Evolutionary conservation across 495 filamentous ascomycete species (phyloP), one percentile per base, ranked within the genome.

Genomic region (Podospora pseudocomata): DNA sequence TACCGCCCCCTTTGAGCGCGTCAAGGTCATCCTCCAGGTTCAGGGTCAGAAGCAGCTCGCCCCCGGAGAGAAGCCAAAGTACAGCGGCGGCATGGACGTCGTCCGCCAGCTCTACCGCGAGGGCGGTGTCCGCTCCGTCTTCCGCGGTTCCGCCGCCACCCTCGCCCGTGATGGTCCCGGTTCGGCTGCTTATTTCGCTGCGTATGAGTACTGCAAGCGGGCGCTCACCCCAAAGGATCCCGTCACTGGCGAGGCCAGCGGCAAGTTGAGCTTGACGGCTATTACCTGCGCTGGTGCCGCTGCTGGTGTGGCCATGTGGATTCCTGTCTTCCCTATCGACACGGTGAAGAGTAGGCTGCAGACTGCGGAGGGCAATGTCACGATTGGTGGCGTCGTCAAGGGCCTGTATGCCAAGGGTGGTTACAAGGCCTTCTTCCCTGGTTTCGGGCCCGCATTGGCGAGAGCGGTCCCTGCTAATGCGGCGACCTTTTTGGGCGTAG

Each of bases 291-390:
- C 95, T 0, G 95, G 95, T 67, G 95, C 92, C 59, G 90, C 88
- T 0, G 95, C 95, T 0, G 95, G 95, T 73, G 88, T 99, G 60
- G 93, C 95, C 26, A 99, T 99, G 96, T 99, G 95, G 95, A 92
- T 97, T 68, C 92, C 96, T 27, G 93, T 99, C 20, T 99, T 99
- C 86, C 95, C 95, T 5, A 84, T 99, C 65, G 95, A 99, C 74
- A 99, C 95, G 0, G 88, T 99, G 78, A 99, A 99, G 86, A 92
- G 88, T 66, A 84, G 94, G 63, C 78, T 99, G 77, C 95, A 99
- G 86, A 95, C 92, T 56, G 92, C 92, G 27, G 91, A 95, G 69
- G 94, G 94, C 19, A 89, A 89, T 67, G 90, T 92, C 27, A 94
- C 91, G 1, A 90, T 99, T 53, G 85, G 89, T 1, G 89, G 92